These are phyloP conservation scores for Diophrys appendiculata DNA, from an alignment of 73 alveolate genomes.

Conservation along the genomic window DNA sequence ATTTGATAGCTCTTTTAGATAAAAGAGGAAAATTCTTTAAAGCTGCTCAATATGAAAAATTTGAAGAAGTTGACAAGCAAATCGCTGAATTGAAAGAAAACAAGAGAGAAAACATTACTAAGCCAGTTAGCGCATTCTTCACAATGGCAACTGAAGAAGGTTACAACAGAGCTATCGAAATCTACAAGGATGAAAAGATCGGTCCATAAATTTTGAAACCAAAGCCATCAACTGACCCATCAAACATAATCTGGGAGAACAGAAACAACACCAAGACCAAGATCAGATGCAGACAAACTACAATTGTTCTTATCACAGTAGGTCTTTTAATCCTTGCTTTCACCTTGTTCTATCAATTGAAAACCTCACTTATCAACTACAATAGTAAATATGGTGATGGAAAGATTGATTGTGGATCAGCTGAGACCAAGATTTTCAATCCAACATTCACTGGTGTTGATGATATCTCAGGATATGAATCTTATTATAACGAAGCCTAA, in stretches of 20 bases:
- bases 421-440: too few relatives aligned
- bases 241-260: constrained; percentile 52
- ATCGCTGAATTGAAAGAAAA: constrained; percentile 1
- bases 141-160: constrained; percentile 55
- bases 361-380: too few relatives aligned
- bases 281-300: constrained; percentile 8
- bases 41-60: constrained; percentile 17
- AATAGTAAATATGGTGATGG: too few relatives aligned
- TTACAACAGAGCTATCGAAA: constrained; percentile 41
- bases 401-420: too few relatives aligned
- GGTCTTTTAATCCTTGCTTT: constrained; percentile 22
- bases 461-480: too few relatives aligned
- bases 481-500: too few relatives aligned
- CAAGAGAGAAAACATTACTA: constrained; percentile 7
- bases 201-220: neutral
- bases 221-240: constrained; percentile 52
- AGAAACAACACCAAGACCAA: constrained; percentile 27
- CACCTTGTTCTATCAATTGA: constrained; percentile 21
- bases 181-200: constrained; percentile 4
- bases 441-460: neutral
- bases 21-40: constrained; percentile 26
- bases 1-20: constrained; percentile 15
- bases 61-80: constrained; percentile 28
- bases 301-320: neutral
- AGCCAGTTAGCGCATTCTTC: constrained; percentile 54